Evolutionary conservation across 2,329 filamentous ascomycete genomes (phyloP).

Genomic region (Beauveria brongniartii): DNA sequence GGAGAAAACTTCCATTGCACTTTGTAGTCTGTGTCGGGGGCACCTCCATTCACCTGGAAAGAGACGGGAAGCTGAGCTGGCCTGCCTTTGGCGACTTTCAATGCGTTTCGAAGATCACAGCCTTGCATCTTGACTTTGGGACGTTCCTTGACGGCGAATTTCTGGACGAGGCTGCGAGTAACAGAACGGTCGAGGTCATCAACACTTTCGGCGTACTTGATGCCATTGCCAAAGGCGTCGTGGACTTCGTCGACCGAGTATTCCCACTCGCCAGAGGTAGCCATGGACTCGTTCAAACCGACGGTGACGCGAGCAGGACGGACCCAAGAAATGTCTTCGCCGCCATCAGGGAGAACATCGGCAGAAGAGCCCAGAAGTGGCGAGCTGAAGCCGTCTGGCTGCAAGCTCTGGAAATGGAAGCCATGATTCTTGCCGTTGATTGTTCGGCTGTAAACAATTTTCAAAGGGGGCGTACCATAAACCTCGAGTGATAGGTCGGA

Average conservation of each 20-base stretch:
- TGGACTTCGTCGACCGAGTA: constrained; percentile 89
- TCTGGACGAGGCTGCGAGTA: constrained; percentile 59
- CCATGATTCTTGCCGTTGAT: constrained; percentile 78
- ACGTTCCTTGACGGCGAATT: constrained; percentile 79
- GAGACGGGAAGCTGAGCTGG: constrained; percentile 60
- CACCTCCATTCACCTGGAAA: constrained; percentile 54
- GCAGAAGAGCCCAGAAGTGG: constrained; percentile 60
- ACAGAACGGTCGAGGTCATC: constrained; percentile 64
- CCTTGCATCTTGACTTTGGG: constrained; percentile 63
- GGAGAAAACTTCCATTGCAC: constrained; percentile 78
- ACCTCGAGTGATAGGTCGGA: constrained; percentile 81
- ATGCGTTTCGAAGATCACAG: constrained; percentile 71
- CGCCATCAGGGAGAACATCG: constrained; percentile 50
- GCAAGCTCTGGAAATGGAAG: constrained; percentile 87
- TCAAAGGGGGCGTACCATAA: constrained; percentile 80
- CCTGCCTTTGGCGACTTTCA: constrained; percentile 75
- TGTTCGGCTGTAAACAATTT: constrained; percentile 83
- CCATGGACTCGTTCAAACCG: constrained; percentile 83
- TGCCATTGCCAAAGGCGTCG: constrained; percentile 81
- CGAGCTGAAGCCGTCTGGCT: constrained; percentile 77
- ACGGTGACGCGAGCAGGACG: constrained; percentile 66
- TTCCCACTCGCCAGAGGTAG: constrained; percentile 69
- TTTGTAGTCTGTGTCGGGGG: constrained; percentile 57
- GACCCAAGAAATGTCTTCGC: constrained; percentile 74
- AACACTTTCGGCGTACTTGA: constrained; percentile 59